Percentiles rank a stretch among this genome's conserved stretches.
These are phyloP conservation scores for Kodamaea sagamina DNA, from an alignment of 805 yeast species.

Conservation along the genomic window DNA sequence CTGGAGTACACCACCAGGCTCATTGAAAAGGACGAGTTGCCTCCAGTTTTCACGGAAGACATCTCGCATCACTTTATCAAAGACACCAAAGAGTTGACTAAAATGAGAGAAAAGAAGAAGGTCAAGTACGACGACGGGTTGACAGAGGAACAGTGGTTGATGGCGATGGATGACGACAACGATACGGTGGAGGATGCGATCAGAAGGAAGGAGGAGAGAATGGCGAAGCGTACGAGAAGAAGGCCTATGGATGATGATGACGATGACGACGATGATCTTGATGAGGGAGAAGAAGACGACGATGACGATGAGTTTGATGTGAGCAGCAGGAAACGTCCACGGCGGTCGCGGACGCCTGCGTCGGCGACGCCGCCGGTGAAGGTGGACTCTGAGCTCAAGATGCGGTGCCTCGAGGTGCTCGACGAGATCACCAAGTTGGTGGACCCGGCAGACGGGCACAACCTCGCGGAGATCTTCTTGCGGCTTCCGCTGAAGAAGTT, in stretches of 20 bases:
- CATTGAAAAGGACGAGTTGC: slow-evolving; percentile 28
- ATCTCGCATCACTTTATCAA: slow-evolving; percentile 29
- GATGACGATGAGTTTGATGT: slow-evolving; percentile 20
- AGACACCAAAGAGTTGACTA: slow-evolving; percentile 26
- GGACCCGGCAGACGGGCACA: slow-evolving; percentile 48
- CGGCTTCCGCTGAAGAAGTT: slow-evolving; percentile 69
- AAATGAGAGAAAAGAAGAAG: slow-evolving; percentile 30
- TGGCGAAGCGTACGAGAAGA: slow-evolving; percentile 41
- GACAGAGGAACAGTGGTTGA: slow-evolving; percentile 50
- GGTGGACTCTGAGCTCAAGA: slow-evolving; percentile 21
- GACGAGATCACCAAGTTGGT: slow-evolving; percentile 42
- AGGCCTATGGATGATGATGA: slow-evolving; percentile 20
- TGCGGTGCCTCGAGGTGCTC: slow-evolving; percentile 39
- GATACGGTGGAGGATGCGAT: slow-evolving; percentile 64
- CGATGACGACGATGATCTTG: slow-evolving; percentile 26
- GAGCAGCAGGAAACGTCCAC: slow-evolving; percentile 10
- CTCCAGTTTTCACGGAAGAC: slow-evolving; percentile 29
- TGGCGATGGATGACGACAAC: slow-evolving; percentile 74
- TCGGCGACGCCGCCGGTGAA: slow-evolving; percentile 8
- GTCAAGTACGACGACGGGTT: slow-evolving; percentile 41
- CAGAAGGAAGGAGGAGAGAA: slow-evolving; percentile 48
- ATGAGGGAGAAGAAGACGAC: slow-evolving; percentile 27
- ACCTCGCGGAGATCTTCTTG: slow-evolving; percentile 49
- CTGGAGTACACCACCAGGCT: slow-evolving; percentile 22
- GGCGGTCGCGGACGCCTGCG: slow-evolving; percentile 16